Base-by-base conservation (phyloP, 2,329 filamentous ascomycete species). In the Boeremia exigua region DNA sequence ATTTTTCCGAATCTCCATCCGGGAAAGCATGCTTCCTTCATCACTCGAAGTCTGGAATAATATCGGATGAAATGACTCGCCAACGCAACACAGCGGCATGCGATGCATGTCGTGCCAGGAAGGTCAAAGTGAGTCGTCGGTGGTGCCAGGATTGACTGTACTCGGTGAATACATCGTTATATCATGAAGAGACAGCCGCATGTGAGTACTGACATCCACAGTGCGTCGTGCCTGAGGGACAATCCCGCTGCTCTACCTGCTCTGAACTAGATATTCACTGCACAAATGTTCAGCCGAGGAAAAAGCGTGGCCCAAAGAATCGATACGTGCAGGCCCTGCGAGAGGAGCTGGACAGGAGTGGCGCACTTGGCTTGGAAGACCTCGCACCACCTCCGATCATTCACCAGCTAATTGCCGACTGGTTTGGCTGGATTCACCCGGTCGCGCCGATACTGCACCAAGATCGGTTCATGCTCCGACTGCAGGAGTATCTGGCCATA, bases 351-450 rank as follows among this genome's bases (percentile, higher is more conserved):
- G 36, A 48, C 15, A 37, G 34, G 15, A 17, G 10, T 11, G 34
- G 34, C 6, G 33, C 7, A 52, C 12, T 34, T 30, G 19, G 15
- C n/a, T n/a, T 61, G 27, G 38, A 51, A 2, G 25, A 48, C 7
- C 60, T 66, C 29, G 61, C 59, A 36, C 43, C 61, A 29, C 9
- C 28, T 14, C 33, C 53, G 9, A 33, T 56, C 10, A 17, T 64
- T 19, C 37, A 60, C 2, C 57, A 58, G 27, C 47, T 62, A 36
- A 40, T 61, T 29, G 30, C 39, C 38, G 63, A 66, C 52, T 66
- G 63, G 63, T 66, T 66, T 53, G 61, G 51, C 8, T 62, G 58
- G 58, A 59, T 66, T 19, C 61, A 66, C 54, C 63, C 63, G 10
- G 58, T 66, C 3, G 63, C 63, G 19, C 63, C 63, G 11, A 44